These are phyloP conservation scores for Suillus placidus DNA, from an alignment of 768 basidiomycete genomes.

Conservation along the genomic window DNA sequence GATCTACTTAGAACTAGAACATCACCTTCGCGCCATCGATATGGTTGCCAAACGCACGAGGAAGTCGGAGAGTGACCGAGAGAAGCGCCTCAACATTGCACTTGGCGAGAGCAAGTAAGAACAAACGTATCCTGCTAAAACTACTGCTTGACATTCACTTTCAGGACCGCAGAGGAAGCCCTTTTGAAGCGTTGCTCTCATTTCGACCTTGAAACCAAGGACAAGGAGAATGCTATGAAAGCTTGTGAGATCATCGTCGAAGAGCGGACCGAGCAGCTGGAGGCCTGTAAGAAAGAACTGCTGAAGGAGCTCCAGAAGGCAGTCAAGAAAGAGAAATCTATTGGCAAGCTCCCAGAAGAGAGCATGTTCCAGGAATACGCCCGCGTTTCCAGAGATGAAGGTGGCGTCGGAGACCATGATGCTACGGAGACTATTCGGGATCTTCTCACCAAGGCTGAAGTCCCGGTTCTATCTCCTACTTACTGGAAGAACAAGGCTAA, in stretches of 20 bases:
- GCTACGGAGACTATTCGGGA: conserved; percentile 61
- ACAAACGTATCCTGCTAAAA: neutral
- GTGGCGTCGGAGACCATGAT: conserved; percentile 79
- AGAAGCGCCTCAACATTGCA: conserved; percentile 82
- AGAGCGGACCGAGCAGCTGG: conserved; percentile 77
- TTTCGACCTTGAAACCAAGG: conserved; percentile 82
- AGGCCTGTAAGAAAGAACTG: conserved; percentile 78
- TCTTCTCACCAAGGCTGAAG: conserved; percentile 64
- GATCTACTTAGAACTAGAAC: conserved; percentile 93
- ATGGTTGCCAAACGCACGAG: conserved; percentile 76
- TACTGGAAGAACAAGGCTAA: conserved; percentile 43
- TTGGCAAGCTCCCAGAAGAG: conserved; percentile 64
- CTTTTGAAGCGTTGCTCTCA: conserved; percentile 94
- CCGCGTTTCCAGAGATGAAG: conserved; percentile 63
- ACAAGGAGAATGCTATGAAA: conserved; percentile 76
- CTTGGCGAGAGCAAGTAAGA: conserved; percentile 84
- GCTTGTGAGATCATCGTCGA: conserved; percentile 91
- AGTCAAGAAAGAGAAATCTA: conserved; percentile 66
- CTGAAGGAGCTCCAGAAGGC: conserved; percentile 65
- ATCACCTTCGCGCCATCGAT: conserved; percentile 87
- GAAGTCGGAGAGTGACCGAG: conserved; percentile 76
- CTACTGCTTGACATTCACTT: conserved; percentile 8
- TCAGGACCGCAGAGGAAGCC: conserved; percentile 87
- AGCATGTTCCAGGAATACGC: conserved; percentile 82
- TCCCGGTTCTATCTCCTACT: conserved; percentile 36